Conservation (phyloP, 2,329 filamentous ascomycete genomes). For the Myriosclerotinia scirpicola region DNA sequence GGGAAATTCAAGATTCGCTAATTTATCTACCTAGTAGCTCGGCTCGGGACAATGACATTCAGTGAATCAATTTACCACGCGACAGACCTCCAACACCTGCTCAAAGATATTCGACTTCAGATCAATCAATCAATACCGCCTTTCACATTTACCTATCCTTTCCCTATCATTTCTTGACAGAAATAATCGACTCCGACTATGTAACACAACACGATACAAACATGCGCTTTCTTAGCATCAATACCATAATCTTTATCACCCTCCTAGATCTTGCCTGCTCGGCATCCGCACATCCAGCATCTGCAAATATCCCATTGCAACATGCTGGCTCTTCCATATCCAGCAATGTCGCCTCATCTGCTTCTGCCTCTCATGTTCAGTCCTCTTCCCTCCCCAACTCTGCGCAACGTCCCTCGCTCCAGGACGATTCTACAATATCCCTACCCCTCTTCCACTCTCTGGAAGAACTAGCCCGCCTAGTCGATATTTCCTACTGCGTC, state of each 20-base stretch:
- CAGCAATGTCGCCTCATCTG: background rate
- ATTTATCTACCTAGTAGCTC: background rate
- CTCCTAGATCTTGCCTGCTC: background rate
- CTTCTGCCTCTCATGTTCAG: background rate
- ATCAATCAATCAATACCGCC: background rate
- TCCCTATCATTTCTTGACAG: background rate
- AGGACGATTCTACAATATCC: constrained; percentile 48
- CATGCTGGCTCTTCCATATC: background rate
- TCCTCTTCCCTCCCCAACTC: background rate
- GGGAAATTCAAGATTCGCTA: constrained; percentile 10
- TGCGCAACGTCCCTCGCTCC: constrained; percentile 34
- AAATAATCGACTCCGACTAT: constrained; percentile 26
- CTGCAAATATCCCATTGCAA: constrained; percentile 13
- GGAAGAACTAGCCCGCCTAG: constrained; percentile 84
- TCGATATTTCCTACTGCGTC: constrained; percentile 94
- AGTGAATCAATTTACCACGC: background rate
- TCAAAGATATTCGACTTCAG: background rate
- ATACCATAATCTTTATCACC: constrained; percentile 23
- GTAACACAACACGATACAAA: constrained; percentile 30
- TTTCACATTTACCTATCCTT: background rate
- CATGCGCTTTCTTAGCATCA: constrained; percentile 34
- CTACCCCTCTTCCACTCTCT: constrained; percentile 71
- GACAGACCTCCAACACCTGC: background rate
- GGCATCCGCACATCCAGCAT: background rate
- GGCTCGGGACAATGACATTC: background rate